phyloP scores from a whole-genome alignment of 371 early-diverging fungal species.

The Zopfochytrium polystomum region DNA sequence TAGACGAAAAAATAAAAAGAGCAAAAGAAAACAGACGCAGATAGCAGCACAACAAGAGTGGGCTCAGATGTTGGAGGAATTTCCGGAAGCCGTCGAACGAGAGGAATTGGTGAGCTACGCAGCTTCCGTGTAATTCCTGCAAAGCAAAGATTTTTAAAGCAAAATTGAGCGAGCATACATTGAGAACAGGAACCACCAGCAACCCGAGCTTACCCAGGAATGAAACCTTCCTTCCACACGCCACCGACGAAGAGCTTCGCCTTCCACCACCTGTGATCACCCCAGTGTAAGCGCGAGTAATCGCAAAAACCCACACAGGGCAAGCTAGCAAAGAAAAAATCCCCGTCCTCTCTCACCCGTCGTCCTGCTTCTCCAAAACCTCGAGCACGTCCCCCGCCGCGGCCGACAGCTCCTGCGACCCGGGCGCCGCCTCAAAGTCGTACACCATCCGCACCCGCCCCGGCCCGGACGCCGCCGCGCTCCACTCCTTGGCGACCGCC shows the following conservation, averaged over 20 bases:
- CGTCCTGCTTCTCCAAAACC: slow-evolving; percentile 44
- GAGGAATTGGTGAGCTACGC: no score
- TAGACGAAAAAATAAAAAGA: no score
- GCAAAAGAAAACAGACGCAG: no score
- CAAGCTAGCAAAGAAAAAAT: neutral
- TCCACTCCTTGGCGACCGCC: slow-evolving; percentile 9
- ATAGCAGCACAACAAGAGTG: no score
- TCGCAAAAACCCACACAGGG: no score
- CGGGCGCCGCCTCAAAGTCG: slow-evolving; percentile 42
- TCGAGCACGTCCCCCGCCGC: slow-evolving; percentile 37
- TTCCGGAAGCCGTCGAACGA: no score
- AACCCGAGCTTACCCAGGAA: slow-evolving; percentile 32
- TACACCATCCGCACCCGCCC: slow-evolving; percentile 35
- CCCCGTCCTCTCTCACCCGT: slow-evolving; percentile 26
- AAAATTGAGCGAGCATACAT: neutral
- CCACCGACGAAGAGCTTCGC: slow-evolving; percentile 13
- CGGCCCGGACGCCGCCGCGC: no score
- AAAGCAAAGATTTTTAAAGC: neutral
- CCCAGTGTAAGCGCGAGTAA: no score
- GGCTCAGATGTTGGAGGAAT: no score
- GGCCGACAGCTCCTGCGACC: slow-evolving; percentile 33
- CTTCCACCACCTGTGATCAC: slow-evolving; percentile 43
- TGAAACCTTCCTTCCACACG: slow-evolving; percentile 22
- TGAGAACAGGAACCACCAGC: no score
- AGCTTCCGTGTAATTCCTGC: neutral